Conservation (phyloP, 495 filamentous ascomycete genomes). For the Aspergillus egyptiacus region DNA sequence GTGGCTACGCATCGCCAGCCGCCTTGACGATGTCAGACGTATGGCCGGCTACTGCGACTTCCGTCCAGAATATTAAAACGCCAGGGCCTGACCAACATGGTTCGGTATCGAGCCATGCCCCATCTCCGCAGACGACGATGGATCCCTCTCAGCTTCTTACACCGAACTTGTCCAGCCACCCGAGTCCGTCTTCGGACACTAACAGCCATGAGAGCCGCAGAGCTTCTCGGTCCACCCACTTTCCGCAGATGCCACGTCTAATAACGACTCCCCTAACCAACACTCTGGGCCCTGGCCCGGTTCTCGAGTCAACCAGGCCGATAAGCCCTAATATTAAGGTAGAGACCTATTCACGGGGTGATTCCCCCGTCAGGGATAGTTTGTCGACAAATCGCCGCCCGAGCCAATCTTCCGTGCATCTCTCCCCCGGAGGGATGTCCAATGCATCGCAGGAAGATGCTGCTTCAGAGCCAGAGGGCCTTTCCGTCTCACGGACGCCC, state of each 20-base stretch:
- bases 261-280: constrained; percentile 23
- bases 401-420: constrained; percentile 35
- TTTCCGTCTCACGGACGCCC: constrained; percentile 22
- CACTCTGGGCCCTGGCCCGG: constrained; percentile 12
- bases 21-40: constrained; percentile 10
- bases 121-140: constrained; percentile 14
- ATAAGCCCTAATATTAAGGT: constrained; percentile 45
- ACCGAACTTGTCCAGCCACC: constrained; percentile 16
- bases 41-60: constrained; percentile 11
- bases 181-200: constrained; percentile 16
- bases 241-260: constrained; percentile 14
- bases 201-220: constrained; percentile 3
- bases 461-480: constrained; percentile 15
- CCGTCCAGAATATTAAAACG: background rate
- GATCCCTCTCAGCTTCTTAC: constrained; percentile 20
- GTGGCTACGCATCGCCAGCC: constrained; percentile 18
- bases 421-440: constrained; percentile 30
- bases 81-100: background rate
- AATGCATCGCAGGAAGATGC: constrained; percentile 30
- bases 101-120: constrained; percentile 2
- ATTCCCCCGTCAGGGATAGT: constrained; percentile 38
- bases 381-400: constrained; percentile 21
- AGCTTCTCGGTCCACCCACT: background rate
- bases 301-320: constrained; percentile 24
- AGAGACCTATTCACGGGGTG: constrained; percentile 40